A percentile compares a stretch with the other conserved stretches of the same genome.
Evolutionary conservation across 2,329 filamentous ascomycete genomes (phyloP).

Genomic region (Chaetomiaceae sp.): DNA sequence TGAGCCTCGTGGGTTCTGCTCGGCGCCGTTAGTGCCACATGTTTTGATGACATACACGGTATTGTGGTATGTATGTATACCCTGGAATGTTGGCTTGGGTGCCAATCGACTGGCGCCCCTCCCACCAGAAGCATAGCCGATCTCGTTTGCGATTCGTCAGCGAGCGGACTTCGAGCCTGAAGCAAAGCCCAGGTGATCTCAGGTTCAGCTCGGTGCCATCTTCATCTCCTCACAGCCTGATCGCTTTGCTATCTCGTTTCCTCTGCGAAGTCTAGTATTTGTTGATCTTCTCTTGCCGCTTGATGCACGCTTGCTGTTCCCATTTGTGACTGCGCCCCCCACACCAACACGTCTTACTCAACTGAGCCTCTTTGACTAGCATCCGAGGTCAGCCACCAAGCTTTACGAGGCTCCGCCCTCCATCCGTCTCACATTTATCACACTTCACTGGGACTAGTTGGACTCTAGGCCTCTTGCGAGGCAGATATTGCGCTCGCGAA

Average conservation of each 20-base stretch:
- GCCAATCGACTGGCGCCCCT: neutral
- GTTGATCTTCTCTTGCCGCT: neutral
- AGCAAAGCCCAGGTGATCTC: slow-evolving; percentile 6
- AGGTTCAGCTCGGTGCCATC: neutral
- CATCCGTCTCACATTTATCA: neutral
- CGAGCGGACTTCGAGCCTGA: neutral
- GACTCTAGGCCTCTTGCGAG: neutral
- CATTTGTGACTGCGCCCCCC: neutral
- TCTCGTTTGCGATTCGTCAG: slow-evolving; percentile 9
- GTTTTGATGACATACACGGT: slow-evolving; percentile 5
- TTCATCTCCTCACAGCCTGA: neutral
- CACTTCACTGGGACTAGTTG: neutral
- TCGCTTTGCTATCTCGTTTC: neutral
- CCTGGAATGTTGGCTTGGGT: neutral
- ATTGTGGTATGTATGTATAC: neutral
- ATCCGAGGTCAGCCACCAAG: neutral
- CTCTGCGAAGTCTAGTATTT: neutral
- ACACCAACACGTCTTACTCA: neutral
- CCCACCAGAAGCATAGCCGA: neutral
- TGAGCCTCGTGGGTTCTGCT: slow-evolving; percentile 9
- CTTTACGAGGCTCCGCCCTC: no score
- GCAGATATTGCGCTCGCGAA: neutral
- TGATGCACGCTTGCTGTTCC: no score
- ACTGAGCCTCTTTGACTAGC: slow-evolving; percentile 5
- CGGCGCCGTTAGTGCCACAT: slow-evolving; percentile 3